These are phyloP conservation scores for Apostasia ramifera DNA, from an alignment of 106 monocot genomes.

Conservation along the genomic window DNA sequence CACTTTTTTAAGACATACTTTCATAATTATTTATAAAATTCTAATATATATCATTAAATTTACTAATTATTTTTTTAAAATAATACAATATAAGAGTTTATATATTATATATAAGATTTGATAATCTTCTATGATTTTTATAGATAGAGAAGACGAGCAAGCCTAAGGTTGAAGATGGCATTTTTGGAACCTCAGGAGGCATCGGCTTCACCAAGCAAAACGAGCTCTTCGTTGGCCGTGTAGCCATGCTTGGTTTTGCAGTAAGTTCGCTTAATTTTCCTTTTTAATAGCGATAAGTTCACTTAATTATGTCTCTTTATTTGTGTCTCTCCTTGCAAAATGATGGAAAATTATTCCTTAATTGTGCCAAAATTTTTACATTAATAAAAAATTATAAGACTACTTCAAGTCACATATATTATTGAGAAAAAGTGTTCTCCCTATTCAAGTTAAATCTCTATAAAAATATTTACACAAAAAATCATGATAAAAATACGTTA, in stretches of 20 bases:
- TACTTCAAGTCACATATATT: too few species aligned
- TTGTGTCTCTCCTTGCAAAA: too few species aligned
- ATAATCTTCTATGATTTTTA: not conserved
- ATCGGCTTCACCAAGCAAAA: constrained; percentile 96
- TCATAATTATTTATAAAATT: not conserved
- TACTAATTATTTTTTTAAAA: not conserved
- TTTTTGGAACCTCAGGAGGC: constrained; percentile 96
- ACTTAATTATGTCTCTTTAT: too few species aligned
- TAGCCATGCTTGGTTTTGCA: constrained; percentile 97
- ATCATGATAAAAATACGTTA: too few species aligned
- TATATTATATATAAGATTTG: not conserved
- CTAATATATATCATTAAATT: not conserved
- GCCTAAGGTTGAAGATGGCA: constrained; percentile 75
- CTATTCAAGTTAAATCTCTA: too few species aligned
- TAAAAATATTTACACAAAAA: too few species aligned
- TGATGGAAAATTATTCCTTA: too few species aligned
- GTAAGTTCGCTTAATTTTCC: constrained; percentile 20
- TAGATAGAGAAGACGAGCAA: constrained; percentile 26
- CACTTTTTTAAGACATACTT: not conserved
- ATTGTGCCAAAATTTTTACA: too few species aligned
- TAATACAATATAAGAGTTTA: not conserved
- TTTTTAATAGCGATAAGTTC: too few species aligned
- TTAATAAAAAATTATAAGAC: too few species aligned
- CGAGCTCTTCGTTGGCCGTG: constrained; percentile 93
- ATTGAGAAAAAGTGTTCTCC: too few species aligned